Conservation (phyloP, 2,329 filamentous ascomycete species). For the Penicillium hesseltinei region DNA sequence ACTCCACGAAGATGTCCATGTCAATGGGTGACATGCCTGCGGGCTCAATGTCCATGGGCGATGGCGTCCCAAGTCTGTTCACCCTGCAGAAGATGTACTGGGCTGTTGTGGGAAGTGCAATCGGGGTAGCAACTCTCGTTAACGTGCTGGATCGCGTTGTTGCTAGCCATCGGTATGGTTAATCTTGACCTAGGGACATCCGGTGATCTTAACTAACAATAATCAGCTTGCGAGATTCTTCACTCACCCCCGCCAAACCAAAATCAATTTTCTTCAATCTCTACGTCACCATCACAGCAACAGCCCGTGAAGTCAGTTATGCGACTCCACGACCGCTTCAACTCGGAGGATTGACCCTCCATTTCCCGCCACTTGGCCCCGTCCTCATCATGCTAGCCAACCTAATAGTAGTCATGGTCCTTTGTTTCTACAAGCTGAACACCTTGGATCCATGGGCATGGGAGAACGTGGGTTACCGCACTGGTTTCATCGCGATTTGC, state of each 20-base stretch:
- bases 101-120: conserved; percentile 46
- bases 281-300: conserved; percentile 55
- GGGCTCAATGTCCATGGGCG: conserved; percentile 44
- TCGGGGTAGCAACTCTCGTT: conserved; percentile 35
- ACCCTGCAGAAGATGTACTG: conserved; percentile 55
- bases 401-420: conserved; percentile 50
- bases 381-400: conserved; percentile 43
- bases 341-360: conserved; percentile 31
- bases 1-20: conserved; percentile 20
- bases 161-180: conserved; percentile 49
- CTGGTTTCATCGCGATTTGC: conserved; percentile 52
- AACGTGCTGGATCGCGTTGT: conserved; percentile 50
- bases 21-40: conserved; percentile 30
- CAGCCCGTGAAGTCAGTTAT: conserved; percentile 54
- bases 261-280: conserved; percentile 47
- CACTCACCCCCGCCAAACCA: conserved; percentile 53
- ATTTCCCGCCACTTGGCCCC: conserved; percentile 43
- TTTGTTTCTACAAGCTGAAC: conserved; percentile 57
- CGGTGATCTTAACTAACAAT: background rate
- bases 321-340: conserved; percentile 42
- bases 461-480: conserved; percentile 58
- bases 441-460: conserved; percentile 50
- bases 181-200: background rate
- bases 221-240: conserved; percentile 46
- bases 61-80: conserved; percentile 46